phyloP scores from a whole-genome alignment of 176 grass and related monocot genomes.

The Triticum dicoccoides region DNA sequence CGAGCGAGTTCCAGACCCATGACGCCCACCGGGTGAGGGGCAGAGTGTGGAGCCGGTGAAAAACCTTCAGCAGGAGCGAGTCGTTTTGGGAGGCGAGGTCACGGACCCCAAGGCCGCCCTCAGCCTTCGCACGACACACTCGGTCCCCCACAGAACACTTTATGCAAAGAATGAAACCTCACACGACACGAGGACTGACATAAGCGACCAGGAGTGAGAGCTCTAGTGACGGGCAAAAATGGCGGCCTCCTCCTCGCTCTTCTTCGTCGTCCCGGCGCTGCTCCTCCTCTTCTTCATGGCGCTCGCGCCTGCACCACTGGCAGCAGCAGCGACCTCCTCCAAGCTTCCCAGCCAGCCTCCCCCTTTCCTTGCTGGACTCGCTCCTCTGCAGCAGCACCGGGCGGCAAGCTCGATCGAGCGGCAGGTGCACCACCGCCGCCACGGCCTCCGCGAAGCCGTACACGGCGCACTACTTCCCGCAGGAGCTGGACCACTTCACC shows the following conservation, averaged over 20 bases:
- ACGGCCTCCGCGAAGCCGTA: constrained; percentile 28
- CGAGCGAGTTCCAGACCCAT: no score
- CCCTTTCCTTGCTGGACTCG: neutral
- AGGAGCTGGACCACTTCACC: constrained; percentile 97
- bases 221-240: neutral
- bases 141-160: no score
- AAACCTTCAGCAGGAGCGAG: no score
- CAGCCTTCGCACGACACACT: no score
- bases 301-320: neutral
- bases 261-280: neutral
- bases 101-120: no score
- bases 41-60: no score
- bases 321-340: neutral
- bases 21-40: no score
- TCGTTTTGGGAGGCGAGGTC: no score
- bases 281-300: neutral
- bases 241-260: neutral
- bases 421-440: neutral
- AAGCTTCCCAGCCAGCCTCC: neutral
- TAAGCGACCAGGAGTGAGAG: neutral
- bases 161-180: no score
- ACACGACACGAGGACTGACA: neutral
- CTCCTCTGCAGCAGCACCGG: neutral
- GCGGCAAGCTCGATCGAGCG: neutral
- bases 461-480: constrained; percentile 76